Evolutionary conservation across 768 basidiomycete species (phyloP).

Genomic region (Suillus discolor): DNA sequence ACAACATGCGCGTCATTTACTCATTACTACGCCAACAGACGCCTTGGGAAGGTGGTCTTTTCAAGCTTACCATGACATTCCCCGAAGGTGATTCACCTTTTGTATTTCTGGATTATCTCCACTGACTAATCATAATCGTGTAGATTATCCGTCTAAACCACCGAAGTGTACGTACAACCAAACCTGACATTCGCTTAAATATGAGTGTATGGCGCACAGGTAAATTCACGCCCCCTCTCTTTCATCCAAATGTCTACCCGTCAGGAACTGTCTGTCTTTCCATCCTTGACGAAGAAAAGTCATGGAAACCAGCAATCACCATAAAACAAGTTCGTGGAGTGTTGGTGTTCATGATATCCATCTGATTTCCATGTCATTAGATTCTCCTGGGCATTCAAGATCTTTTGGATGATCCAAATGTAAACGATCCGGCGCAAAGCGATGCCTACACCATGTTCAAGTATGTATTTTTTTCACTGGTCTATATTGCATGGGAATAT

Average conservation of each 20-base stretch:
- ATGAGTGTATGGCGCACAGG: constrained; percentile 49
- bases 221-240: constrained; percentile 94
- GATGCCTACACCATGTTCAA: constrained; percentile 99
- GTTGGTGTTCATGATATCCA: not conserved
- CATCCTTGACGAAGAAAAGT: constrained; percentile 97
- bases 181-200: constrained; percentile 4
- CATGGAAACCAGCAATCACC: constrained; percentile 98
- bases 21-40: constrained; percentile 57
- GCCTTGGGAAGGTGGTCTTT: constrained; percentile 95
- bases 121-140: constrained; percentile 16
- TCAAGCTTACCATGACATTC: constrained; percentile 91
- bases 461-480: constrained; percentile 49
- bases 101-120: not conserved
- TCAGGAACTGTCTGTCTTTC: constrained; percentile 98
- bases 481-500: not conserved
- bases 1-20: constrained; percentile 14
- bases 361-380: constrained; percentile 41
- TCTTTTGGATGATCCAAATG: constrained; percentile 92
- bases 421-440: constrained; percentile 96
- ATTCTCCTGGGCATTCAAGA: constrained; percentile 97
- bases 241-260: constrained; percentile 98
- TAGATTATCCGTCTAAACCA: constrained; percentile 94
- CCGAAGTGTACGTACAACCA: constrained; percentile 73
- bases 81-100: constrained; percentile 73
- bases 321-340: constrained; percentile 85